These are phyloP conservation scores for Oxyria digyna DNA, from an alignment of 148 eudicot genomes.

Conservation along the genomic window DNA sequence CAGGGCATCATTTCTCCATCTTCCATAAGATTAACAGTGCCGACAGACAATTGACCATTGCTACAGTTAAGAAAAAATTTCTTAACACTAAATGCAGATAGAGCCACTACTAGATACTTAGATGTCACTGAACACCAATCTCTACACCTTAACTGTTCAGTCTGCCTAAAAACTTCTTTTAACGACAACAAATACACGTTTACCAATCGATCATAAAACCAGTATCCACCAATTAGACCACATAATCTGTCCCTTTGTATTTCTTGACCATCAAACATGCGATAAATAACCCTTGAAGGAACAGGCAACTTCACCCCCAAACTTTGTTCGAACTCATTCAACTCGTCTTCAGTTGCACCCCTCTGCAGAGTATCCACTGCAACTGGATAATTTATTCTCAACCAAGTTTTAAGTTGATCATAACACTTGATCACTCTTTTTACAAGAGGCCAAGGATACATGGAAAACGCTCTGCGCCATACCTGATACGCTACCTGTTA, in stretches of 20 bases:
- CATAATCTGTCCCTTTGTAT: slow-evolving; percentile 14
- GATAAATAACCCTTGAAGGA: slow-evolving; percentile 67
- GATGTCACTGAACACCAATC: slow-evolving; percentile 25
- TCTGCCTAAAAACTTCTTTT: slow-evolving; percentile 18
- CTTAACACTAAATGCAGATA: slow-evolving; percentile 32
- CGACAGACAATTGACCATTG: slow-evolving; percentile 64
- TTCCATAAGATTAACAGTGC: slow-evolving; percentile 38
- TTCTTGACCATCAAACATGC: slow-evolving; percentile 82
- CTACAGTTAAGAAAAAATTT: slow-evolving; percentile 52
- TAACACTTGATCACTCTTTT: slow-evolving; percentile 57
- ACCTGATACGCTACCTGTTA: slow-evolving; percentile 56
- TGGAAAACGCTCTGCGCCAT: slow-evolving; percentile 65
- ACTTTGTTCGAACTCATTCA: slow-evolving; percentile 40
- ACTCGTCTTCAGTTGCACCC: slow-evolving; percentile 74
- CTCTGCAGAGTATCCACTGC: slow-evolving; percentile 43
- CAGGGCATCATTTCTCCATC: slow-evolving; percentile 79
- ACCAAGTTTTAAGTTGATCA: slow-evolving; percentile 53
- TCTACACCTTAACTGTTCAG: slow-evolving; percentile 17
- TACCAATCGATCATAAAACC: slow-evolving; percentile 35
- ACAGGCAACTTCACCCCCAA: slow-evolving; percentile 65
- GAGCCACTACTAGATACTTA: slow-evolving; percentile 46
- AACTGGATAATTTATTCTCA: slow-evolving; percentile 46
- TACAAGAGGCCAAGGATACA: slow-evolving; percentile 86
- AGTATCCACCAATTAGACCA: slow-evolving; percentile 89
- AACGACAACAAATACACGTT: slow-evolving; percentile 63